Base-by-base conservation (phyloP, 371 early-diverging fungal genomes). In the Dipsacomyces acuminosporus region DNA sequence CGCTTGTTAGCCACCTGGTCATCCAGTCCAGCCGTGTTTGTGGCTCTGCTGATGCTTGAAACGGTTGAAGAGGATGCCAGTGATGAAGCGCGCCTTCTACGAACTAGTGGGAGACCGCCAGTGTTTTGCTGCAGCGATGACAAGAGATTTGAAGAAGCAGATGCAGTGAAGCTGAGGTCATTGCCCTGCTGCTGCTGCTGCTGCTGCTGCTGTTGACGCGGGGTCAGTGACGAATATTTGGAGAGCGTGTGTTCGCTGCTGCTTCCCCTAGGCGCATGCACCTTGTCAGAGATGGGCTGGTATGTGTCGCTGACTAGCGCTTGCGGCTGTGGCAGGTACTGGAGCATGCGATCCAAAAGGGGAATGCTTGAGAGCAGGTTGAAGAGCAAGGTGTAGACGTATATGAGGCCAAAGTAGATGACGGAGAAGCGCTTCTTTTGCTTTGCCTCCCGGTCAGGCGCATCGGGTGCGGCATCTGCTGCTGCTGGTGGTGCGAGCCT, bases 241-340 rank as follows among this genome's bases (percentile, higher is more conserved):
- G 30, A 5, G 11, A 7, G 30, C 11, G 30, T 11, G 30, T 11
- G 7, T 5, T 30, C 7, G 30, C 30, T 11, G 30, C 30, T 11
- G 30, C 30, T 30, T 5, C 11, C 5, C 7, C 30, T 30, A 5
- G 30, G 30, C 7, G 30, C 30, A 7, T 5, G 30, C 30, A 30
- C 30, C 11, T 30, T 30, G 30, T 30, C 30, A 5, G 30, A 30
- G 36, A 67, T 53, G 6, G 69, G 69, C 64, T 67, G 69, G 35
- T 67, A 67, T 18, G 59, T 47, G 44, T 67, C 69, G 51, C 64
- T 58, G 48, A 67, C 69, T 21, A 67, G 52, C 43, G 49, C 38
- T 22, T 59, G 64, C 24, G 69, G 69, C 59, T 67, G 64, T 15
- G 69, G 69, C 25, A 67, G 35, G 40, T 67, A 59, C 36, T 38